These are phyloP conservation scores for Suhomyces ambrosiae DNA, from an alignment of 1,139 yeast species.

Conservation along the genomic window DNA sequence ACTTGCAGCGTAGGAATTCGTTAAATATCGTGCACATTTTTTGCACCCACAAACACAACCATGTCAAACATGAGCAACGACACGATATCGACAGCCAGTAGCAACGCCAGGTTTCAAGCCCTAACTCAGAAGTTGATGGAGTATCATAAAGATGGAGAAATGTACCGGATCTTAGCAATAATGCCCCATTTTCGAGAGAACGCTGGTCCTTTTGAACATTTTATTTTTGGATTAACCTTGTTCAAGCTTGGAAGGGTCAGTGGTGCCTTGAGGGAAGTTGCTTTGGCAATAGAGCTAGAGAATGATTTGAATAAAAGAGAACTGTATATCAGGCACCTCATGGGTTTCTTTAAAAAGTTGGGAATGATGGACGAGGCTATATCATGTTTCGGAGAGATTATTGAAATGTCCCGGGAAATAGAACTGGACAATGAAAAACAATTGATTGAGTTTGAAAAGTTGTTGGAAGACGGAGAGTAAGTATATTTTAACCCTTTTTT, in stretches of 20 bases:
- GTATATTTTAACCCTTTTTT: not conserved
- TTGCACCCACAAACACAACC: too few relatives aligned
- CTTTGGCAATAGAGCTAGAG: conserved; percentile 31
- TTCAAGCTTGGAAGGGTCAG: conserved; percentile 29
- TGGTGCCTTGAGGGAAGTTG: conserved; percentile 30
- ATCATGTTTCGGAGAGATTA: conserved; percentile 18
- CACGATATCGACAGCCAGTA: too few relatives aligned
- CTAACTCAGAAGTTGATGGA: not conserved
- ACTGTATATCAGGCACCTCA: conserved; percentile 20
- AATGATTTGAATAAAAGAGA: conserved; percentile 18
- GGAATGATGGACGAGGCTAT: conserved; percentile 16
- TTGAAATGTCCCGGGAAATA: conserved; percentile 13
- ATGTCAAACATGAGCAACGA: too few relatives aligned
- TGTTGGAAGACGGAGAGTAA: conserved; percentile 4
- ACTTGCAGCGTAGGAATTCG: too few relatives aligned
- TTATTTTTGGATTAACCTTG: conserved; percentile 25
- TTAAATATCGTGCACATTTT: too few relatives aligned
- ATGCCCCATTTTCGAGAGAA: conserved; percentile 13
- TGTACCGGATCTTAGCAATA: conserved; percentile 18
- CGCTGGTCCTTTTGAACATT: conserved; percentile 14
- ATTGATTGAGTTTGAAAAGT: not conserved
- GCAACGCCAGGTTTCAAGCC: too few relatives aligned
- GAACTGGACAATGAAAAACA: not conserved
- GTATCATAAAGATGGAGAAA: conserved; percentile 16
- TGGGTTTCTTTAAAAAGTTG: conserved; percentile 20